Conservation (phyloP, 345 rosid genomes). For the Salix brachista region DNA sequence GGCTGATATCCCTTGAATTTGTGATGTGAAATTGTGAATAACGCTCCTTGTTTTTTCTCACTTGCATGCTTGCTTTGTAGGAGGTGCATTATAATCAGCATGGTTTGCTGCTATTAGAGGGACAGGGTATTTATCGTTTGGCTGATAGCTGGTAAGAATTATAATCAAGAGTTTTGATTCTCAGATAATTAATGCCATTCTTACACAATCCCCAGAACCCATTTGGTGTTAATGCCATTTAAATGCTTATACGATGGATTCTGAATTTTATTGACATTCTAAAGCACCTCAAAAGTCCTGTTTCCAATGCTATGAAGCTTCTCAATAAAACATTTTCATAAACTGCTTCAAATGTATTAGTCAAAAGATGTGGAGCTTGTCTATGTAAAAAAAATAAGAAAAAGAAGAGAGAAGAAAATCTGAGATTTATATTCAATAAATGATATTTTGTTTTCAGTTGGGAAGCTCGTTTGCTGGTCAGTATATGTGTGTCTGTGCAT, state of each 20-base stretch:
- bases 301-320: not conserved
- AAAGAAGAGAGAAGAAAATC: not conserved
- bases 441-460: not conserved
- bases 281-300: not conserved
- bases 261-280: not conserved
- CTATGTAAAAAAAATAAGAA: not conserved
- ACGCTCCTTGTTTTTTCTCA: not conserved
- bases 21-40: not conserved
- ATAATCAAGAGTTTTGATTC: constrained; percentile 14
- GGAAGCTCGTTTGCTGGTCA: not conserved
- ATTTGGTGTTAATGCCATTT: not conserved
- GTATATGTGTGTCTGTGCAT: not conserved
- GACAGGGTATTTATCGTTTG: constrained; percentile 85
- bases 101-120: constrained; percentile 86
- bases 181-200: constrained; percentile 1
- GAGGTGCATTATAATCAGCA: constrained; percentile 96
- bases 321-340: not conserved
- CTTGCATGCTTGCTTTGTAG: constrained; percentile 38
- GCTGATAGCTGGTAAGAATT: constrained; percentile 74
- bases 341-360: not conserved
- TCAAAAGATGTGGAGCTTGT: not conserved
- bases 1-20: not conserved
- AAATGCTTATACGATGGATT: not conserved
- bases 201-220: not conserved
- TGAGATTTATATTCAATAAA: not conserved